Evolutionary conservation across 495 filamentous ascomycete genomes (phyloP), one percentile per base, ranked within the genome.

Genomic region (Apiosordaria backusii): DNA sequence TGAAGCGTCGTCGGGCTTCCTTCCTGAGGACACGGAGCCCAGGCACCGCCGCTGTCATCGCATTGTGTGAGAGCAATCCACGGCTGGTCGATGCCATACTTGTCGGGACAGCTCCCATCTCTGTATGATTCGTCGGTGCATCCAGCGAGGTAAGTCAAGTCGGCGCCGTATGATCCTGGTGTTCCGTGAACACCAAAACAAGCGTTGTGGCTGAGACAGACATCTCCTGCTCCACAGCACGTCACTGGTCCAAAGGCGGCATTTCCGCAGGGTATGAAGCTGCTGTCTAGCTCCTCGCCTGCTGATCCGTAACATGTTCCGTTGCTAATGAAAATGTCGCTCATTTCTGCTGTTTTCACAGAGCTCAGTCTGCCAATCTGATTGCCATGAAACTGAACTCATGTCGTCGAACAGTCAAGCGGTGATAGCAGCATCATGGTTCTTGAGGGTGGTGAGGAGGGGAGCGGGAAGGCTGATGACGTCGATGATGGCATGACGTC

Each of bases 221-320:
- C 68, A 60, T 74, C 72, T 13, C 72, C 70, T 0, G 63, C 68
- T 21, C 72, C 72, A 29, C 70, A 74, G 62, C 70, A 74, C 4
- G 70, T 67, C 29, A 61, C 50, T 24, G 67, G 70, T 18, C 72
- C 72, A 25, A 65, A 68, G 18, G 68, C 70, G n/a, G 50, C 67
- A 50, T 74, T 74, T 10, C 72, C 72, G 50, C 72, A 74, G 0
- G 70, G 72, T 58, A 74, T 70, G 64, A 74, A 72, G 70, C 64
- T 68, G 16, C 35, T 50, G 62, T 72, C 63, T 4, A 74, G 62
- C 60, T 65, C 65, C n/a, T 69, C 54, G 10, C 72, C 72, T 1
- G 72, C 60, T 5, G 65, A 65, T 2, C 65, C 63, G 58, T 74
- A 74, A 61, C 72, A 74, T 4, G 72, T 74, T 57, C 72, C 72